Base-by-base conservation (phyloP, 345 rosid species). In the Conringia planisiliqua region DNA sequence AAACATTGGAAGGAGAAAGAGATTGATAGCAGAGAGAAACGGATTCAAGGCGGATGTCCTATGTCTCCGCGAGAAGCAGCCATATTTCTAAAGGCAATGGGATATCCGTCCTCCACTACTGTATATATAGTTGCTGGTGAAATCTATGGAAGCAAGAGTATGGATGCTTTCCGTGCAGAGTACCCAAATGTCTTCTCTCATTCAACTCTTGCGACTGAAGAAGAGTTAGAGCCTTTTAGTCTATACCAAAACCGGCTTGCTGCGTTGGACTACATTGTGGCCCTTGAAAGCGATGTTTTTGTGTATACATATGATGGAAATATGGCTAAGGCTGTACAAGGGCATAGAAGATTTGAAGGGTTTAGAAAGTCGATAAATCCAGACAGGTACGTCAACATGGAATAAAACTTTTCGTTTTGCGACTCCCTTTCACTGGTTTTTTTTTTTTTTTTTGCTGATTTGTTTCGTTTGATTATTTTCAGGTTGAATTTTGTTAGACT, bases 61-160 rank as follows among this genome's bases (percentile, higher is more conserved):
- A 92, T 96, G 98, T 84, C 99, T 20, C 98, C 99, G 0, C 86
- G 96, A 82, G 99, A 96, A 80, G 99, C 99, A 2, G 98, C 97
- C 46, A 51, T 87, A 80, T 90, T 92, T 72, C 89, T 96, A 6
- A 92, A 92, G 82, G 98, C 98, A 18, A 83, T 92, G 97, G 99
- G 98, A 7, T 96, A 96, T 65, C 97, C 98, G 20, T 82, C 93
- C 48, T 80, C 91, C 4, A 95, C 98, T 18, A 86, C 83, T 36
- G 83, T 95, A 71, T 95, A 92, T 76, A 92, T 95, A 58, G 99
- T 95, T 66, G 98, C 98, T 2, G 99, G 99, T 52, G 85, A 85
- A 73, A 90, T 90, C 58, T 95, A 85, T 51, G 97, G 99, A 10
- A 79, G 88, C 74, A 82, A 78, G 72, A 90, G 99, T 82, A 87